phyloP scores from a whole-genome alignment of 140 eudicot genomes.

The Anethum foeniculum region DNA sequence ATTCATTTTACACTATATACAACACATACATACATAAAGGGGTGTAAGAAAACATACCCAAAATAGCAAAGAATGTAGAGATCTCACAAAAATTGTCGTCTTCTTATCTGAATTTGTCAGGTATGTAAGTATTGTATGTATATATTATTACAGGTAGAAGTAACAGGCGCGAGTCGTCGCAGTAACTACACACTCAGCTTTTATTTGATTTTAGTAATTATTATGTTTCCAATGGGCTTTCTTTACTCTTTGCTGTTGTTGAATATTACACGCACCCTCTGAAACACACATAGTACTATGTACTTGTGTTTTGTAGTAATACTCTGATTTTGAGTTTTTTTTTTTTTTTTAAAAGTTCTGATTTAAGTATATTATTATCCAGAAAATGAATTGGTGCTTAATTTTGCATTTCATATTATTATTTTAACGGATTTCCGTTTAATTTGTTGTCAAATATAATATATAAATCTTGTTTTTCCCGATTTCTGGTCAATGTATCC shows the following conservation, averaged over 20 bases:
- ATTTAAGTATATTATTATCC: too few relatives aligned
- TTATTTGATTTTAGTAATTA: neutral
- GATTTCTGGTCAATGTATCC: too few relatives aligned
- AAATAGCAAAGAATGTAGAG: conserved; percentile 5
- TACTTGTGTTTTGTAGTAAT: too few relatives aligned
- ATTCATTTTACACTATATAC: neutral
- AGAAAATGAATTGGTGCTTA: too few relatives aligned
- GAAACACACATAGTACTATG: too few relatives aligned
- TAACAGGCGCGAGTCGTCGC: conserved; percentile 3
- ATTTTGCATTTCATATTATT: too few relatives aligned
- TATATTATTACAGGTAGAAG: neutral
- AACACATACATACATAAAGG: neutral
- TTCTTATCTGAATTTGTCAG: neutral
- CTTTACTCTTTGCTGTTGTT: neutral
- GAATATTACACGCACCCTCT: too few relatives aligned
- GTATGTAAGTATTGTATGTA: neutral
- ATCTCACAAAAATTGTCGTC: neutral
- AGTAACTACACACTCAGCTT: neutral
- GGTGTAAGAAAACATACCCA: neutral
- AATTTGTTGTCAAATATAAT: too few relatives aligned
- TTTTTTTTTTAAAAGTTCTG: too few relatives aligned
- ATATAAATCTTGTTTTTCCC: too few relatives aligned
- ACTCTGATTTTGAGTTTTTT: too few relatives aligned
- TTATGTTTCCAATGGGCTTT: neutral
- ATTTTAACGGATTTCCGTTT: too few relatives aligned